Evolutionary conservation across 2,329 filamentous ascomycete species (phyloP).

Genomic region (Didymella glomerata): DNA sequence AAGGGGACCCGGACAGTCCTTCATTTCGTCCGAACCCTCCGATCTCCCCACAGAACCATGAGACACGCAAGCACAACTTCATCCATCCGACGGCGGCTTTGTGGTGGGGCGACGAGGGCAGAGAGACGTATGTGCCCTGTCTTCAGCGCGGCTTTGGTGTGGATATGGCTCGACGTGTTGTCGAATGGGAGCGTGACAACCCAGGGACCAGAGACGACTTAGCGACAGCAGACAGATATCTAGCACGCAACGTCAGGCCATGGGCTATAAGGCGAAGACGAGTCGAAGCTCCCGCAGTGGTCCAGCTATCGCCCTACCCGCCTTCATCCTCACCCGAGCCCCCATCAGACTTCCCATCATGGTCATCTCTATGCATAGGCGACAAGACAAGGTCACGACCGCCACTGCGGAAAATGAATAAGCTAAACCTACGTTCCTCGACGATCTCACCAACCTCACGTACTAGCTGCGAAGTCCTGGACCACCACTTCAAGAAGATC

Average conservation of each 20-base stretch:
- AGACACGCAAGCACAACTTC: not conserved
- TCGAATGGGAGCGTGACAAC: not conserved
- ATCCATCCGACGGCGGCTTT: not conserved
- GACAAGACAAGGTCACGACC: not conserved
- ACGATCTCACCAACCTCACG: not conserved
- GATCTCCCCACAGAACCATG: not conserved
- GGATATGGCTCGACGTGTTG: not conserved
- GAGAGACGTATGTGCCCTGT: not conserved
- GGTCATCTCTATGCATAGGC: not conserved
- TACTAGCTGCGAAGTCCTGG: not conserved
- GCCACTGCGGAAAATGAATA: not conserved
- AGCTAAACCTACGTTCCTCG: not conserved
- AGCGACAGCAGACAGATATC: not conserved
- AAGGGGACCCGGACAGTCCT: not conserved
- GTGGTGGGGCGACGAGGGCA: not conserved
- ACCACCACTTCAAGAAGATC: not conserved
- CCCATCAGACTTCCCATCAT: not conserved
- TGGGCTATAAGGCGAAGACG: too few species aligned
- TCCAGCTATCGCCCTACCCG: not conserved
- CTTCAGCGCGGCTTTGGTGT: not conserved
- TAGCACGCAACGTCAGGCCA: not conserved
- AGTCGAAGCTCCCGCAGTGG: constrained; percentile 1
- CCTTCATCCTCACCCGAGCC: not conserved
- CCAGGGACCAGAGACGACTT: not conserved
- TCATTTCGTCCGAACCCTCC: not conserved